Percentiles rank a stretch among this genome's conserved stretches.
Evolutionary conservation across 768 basidiomycete species (phyloP).

Genomic region (Fistulinella prunicolor): DNA sequence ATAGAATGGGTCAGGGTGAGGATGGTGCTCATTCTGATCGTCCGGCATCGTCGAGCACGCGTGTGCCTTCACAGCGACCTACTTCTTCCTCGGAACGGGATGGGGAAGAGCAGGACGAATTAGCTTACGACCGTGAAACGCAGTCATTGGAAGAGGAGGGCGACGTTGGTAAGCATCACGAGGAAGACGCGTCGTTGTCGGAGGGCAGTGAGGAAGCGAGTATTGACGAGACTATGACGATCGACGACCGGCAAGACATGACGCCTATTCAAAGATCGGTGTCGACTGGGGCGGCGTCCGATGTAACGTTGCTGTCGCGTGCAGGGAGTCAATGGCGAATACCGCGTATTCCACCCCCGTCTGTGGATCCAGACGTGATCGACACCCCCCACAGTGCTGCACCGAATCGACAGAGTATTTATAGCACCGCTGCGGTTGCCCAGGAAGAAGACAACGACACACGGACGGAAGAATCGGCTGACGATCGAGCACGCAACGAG

Average conservation of each 20-base stretch:
- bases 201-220: slow-evolving; percentile 10
- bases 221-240: not conserved
- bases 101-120: slow-evolving; percentile 28
- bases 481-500: slow-evolving; percentile 56
- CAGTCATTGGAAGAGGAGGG: slow-evolving; percentile 6
- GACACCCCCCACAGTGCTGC: slow-evolving; percentile 1
- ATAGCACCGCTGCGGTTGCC: not conserved
- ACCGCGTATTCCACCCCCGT: slow-evolving; percentile 39
- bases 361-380: slow-evolving; percentile 26
- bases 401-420: slow-evolving; percentile 4
- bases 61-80: slow-evolving; percentile 33
- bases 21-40: slow-evolving; percentile 30
- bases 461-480: slow-evolving; percentile 30
- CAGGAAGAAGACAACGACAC: slow-evolving; percentile 32
- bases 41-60: slow-evolving; percentile 31
- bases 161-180: slow-evolving; percentile 9
- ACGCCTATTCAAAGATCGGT: slow-evolving; percentile 6
- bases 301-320: slow-evolving; percentile 9
- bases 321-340: slow-evolving; percentile 26
- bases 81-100: slow-evolving; percentile 32
- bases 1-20: slow-evolving; percentile 33
- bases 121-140: slow-evolving; percentile 25
- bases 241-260: slow-evolving; percentile 2
- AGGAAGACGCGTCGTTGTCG: slow-evolving; percentile 9
- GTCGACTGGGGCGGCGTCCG: slow-evolving; percentile 4